Evolutionary conservation across 352 stramenopile species (phyloP).

Genomic region (Phytopythium boreale): DNA sequence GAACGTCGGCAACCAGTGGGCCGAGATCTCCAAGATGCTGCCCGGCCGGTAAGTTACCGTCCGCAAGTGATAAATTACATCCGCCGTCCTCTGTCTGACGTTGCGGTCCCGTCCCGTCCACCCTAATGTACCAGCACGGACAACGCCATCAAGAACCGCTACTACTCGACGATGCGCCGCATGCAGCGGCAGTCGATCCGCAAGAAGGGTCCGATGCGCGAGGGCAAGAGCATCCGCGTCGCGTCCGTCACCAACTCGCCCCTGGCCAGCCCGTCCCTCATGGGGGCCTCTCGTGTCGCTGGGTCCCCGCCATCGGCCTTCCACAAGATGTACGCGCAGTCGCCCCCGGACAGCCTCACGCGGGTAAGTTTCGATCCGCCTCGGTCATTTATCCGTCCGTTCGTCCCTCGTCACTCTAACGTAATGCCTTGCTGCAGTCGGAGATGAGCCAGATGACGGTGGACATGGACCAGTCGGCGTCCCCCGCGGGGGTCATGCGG

Average conservation of each 20-base stretch:
- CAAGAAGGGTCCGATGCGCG: slow-evolving; percentile 79
- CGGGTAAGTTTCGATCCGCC: slow-evolving; percentile 13
- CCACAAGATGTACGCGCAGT: slow-evolving; percentile 55
- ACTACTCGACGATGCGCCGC: slow-evolving; percentile 90
- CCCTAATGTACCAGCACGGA: too few species aligned
- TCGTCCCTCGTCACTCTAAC: not conserved
- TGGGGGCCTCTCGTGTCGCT: not conserved
- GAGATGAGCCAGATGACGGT: not conserved
- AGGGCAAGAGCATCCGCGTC: slow-evolving; percentile 79
- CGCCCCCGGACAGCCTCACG: slow-evolving; percentile 23
- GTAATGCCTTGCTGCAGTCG: not conserved
- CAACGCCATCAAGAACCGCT: slow-evolving; percentile 92
- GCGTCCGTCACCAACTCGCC: slow-evolving; percentile 47
- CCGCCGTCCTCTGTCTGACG: not conserved
- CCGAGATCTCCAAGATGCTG: slow-evolving; percentile 90
- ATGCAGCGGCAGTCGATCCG: slow-evolving; percentile 87
- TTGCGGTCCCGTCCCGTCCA: too few species aligned
- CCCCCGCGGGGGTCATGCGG: not conserved
- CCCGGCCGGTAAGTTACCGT: slow-evolving; percentile 40
- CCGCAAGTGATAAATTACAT: not conserved
- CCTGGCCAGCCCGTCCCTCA: slow-evolving; percentile 17
- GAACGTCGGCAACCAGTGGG: slow-evolving; percentile 91
- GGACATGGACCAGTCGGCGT: not conserved
- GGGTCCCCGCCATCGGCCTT: slow-evolving; percentile 39
- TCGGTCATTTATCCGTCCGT: not conserved